phyloP scores from a whole-genome alignment of 2,329 filamentous ascomycete species.

The Pestalotiopsis sp. region DNA sequence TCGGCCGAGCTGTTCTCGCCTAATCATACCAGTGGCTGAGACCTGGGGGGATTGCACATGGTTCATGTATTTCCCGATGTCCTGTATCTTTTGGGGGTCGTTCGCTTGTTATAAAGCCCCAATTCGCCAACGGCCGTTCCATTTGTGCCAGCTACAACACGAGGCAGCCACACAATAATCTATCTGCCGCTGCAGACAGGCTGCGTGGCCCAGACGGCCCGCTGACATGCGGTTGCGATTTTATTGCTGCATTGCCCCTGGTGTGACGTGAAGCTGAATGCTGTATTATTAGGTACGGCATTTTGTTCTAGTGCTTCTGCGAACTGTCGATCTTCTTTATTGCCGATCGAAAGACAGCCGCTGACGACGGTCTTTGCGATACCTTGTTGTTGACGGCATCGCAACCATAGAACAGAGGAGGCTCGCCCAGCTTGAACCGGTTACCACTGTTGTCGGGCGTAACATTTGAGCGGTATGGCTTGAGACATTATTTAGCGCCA shows the following conservation, averaged over 20 bases:
- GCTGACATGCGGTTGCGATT: neutral
- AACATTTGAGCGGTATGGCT: neutral
- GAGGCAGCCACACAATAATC: neutral
- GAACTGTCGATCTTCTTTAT: neutral
- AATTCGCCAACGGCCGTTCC: neutral
- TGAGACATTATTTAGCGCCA: neutral
- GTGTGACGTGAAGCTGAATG: neutral
- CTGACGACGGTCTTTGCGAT: neutral
- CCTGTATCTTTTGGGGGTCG: neutral
- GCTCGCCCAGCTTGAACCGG: neutral
- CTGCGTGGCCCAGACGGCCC: neutral
- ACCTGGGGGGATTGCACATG: neutral
- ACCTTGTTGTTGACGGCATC: neutral
- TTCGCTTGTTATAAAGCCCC: neutral
- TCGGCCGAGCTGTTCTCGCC: constrained; percentile 2
- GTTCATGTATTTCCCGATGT: neutral
- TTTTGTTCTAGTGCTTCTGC: neutral
- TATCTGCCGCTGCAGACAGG: neutral
- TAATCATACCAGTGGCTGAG: constrained; percentile 13
- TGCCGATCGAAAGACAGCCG: neutral
- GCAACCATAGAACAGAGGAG: neutral
- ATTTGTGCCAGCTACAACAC: neutral
- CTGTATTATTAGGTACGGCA: neutral
- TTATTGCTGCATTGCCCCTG: neutral
- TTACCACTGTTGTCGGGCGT: neutral